phyloP scores from a whole-genome alignment of 352 stramenopile genomes.

The Globisporangium viniferum region DNA sequence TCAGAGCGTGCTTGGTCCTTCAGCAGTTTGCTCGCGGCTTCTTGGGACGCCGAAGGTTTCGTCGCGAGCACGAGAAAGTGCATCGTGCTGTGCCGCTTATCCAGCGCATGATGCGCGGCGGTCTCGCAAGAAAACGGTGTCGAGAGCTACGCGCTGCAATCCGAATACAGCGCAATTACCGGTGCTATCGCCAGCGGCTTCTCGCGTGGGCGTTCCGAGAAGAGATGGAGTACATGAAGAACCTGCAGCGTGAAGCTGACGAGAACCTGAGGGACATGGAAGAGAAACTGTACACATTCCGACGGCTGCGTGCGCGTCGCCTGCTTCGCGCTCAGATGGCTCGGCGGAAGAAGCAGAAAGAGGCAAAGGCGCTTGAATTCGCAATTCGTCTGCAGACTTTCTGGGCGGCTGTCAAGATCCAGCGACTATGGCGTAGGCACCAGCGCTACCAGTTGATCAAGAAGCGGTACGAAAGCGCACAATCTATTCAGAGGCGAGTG shows the following conservation, averaged over 20 bases:
- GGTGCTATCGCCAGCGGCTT: conserved; percentile 47
- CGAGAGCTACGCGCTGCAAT: conserved; percentile 36
- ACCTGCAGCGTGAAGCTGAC: conserved; percentile 41
- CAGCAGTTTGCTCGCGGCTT: conserved; percentile 59
- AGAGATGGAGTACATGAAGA: conserved; percentile 52
- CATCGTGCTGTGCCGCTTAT: conserved; percentile 44
- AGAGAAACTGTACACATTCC: conserved; percentile 41
- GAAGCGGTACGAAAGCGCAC: conserved; percentile 40
- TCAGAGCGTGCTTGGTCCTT: conserved; percentile 31
- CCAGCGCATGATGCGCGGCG: conserved; percentile 50
- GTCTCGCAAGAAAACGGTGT: conserved; percentile 33
- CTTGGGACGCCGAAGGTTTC: conserved; percentile 41
- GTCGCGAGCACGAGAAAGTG: conserved; percentile 30
- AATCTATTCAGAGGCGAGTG: conserved; percentile 49
- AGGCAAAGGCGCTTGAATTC: conserved; percentile 23
- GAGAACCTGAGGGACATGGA: conserved; percentile 44
- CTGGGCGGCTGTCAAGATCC: conserved; percentile 52
- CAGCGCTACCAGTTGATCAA: conserved; percentile 42
- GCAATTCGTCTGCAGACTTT: conserved; percentile 42
- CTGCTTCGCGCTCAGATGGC: conserved; percentile 45
- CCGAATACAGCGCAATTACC: conserved; percentile 52
- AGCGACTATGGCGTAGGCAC: conserved; percentile 57
- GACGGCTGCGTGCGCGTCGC: conserved; percentile 39
- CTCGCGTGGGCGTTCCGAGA: conserved; percentile 52
- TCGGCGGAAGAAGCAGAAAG: conserved; percentile 37